These are phyloP conservation scores for Manihot esculenta DNA, from an alignment of 441 rosid species.

Conservation along the genomic window DNA sequence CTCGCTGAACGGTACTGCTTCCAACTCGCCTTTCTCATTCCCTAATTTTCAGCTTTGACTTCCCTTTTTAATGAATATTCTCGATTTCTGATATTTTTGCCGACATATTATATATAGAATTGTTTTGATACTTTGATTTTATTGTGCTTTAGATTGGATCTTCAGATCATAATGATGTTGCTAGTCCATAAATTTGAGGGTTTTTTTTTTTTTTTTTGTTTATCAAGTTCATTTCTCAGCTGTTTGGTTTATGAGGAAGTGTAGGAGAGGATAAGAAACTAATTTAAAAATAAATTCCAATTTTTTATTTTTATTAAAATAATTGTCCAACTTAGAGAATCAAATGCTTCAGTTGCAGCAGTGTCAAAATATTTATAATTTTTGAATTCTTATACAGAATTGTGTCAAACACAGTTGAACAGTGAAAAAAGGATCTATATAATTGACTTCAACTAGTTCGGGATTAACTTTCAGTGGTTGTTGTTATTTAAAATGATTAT, in stretches of 20 bases:
- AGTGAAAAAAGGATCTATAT: no score
- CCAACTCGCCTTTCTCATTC: neutral
- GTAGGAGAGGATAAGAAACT: neutral
- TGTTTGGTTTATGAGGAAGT: conserved; percentile 4
- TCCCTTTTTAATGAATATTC: neutral
- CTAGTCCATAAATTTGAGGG: neutral
- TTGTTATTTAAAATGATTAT: no score
- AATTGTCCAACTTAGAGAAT: no score
- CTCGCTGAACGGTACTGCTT: conserved; percentile 75
- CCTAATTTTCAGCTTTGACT: conserved; percentile 8
- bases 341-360: no score
- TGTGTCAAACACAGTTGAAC: no score
- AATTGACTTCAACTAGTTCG: no score
- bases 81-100: neutral
- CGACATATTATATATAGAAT: neutral
- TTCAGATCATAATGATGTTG: neutral
- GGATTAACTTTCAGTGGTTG: no score
- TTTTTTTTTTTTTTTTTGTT: no score
- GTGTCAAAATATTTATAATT: no score
- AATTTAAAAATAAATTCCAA: neutral
- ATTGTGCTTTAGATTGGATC: conserved; percentile 3
- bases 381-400: no score
- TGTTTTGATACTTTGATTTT: neutral
- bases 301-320: neutral
- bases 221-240: neutral